phyloP scores from a whole-genome alignment of 2,329 filamentous ascomycete genomes.

The Pyrenochaeta sp. region DNA sequence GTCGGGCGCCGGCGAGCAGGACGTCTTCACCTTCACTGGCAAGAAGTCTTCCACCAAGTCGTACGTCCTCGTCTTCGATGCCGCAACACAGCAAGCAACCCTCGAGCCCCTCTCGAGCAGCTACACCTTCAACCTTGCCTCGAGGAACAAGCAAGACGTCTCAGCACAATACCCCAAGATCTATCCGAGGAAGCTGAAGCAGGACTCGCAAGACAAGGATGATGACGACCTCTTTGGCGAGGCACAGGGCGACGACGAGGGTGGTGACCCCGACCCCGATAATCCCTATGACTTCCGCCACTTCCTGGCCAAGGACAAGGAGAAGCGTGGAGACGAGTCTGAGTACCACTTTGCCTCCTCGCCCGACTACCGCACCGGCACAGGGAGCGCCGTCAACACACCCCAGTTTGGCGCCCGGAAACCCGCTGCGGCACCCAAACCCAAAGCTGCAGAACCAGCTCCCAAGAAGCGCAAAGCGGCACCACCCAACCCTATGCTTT shows the following conservation, averaged over 20 bases:
- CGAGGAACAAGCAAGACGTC: conserved; percentile 70
- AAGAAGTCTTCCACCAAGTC: conserved; percentile 43
- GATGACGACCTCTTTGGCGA: conserved; percentile 41
- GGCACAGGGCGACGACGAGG: conserved; percentile 36
- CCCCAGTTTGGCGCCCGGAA: conserved; percentile 34
- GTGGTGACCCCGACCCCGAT: conserved; percentile 49
- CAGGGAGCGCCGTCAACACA: conserved; percentile 39
- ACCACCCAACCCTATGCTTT: conserved; percentile 25
- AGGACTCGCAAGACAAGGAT: conserved; percentile 35
- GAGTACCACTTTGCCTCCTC: conserved; percentile 36
- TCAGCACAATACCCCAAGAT: conserved; percentile 73
- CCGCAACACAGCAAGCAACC: conserved; percentile 75
- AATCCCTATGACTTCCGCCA: conserved; percentile 61
- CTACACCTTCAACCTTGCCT: conserved; percentile 85
- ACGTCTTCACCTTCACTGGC: conserved; percentile 52
- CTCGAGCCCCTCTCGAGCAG: conserved; percentile 82
- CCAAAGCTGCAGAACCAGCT: conserved; percentile 20
- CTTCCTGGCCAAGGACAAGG: conserved; percentile 46
- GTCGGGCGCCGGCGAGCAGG: conserved; percentile 30
- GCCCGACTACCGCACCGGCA: conserved; percentile 39
- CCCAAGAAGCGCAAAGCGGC: conserved; percentile 40
- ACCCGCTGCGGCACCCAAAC: conserved; percentile 15
- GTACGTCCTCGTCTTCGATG: conserved; percentile 75
- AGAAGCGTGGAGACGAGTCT: conserved; percentile 43
- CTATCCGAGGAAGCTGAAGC: conserved; percentile 43